phyloP scores from a whole-genome alignment of 768 basidiomycete genomes.

The Serendipita vermifera region DNA sequence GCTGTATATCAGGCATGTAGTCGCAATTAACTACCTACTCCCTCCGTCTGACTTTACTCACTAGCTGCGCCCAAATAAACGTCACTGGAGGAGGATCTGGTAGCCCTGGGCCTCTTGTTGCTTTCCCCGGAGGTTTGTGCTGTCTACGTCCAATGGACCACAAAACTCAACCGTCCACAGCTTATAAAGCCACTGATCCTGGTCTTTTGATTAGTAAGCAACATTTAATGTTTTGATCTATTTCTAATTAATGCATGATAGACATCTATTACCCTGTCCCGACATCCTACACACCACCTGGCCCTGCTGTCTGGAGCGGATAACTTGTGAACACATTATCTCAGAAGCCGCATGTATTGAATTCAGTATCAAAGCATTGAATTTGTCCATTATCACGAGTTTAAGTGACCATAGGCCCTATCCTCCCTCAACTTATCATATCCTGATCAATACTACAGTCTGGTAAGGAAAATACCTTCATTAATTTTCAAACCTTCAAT shows the following conservation, averaged over 20 bases:
- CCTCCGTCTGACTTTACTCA: neutral
- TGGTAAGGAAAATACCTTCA: too few relatives aligned
- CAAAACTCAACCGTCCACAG: neutral
- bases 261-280: slow-evolving; percentile 9
- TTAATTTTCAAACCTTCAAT: too few relatives aligned
- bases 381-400: too few relatives aligned
- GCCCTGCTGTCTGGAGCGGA: slow-evolving; percentile 2
- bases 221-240: neutral
- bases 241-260: neutral
- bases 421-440: too few relatives aligned
- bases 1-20: neutral
- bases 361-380: too few relatives aligned
- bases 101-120: slow-evolving; percentile 9
- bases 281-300: slow-evolving; percentile 10
- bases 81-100: slow-evolving; percentile 9
- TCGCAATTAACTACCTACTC: neutral
- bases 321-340: too few relatives aligned
- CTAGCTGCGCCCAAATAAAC: slow-evolving; percentile 9
- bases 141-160: neutral
- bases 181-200: slow-evolving; percentile 1
- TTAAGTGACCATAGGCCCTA: too few relatives aligned
- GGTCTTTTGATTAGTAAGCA: slow-evolving; percentile 8
- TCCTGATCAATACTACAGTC: too few relatives aligned
- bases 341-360: too few relatives aligned
- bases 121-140: slow-evolving; percentile 8